A percentile compares a stretch with the other conserved stretches of the same genome.
These are phyloP conservation scores for Pyricularia sp. DNA, from an alignment of 2,329 filamentous ascomycete genomes.

Conservation along the genomic window DNA sequence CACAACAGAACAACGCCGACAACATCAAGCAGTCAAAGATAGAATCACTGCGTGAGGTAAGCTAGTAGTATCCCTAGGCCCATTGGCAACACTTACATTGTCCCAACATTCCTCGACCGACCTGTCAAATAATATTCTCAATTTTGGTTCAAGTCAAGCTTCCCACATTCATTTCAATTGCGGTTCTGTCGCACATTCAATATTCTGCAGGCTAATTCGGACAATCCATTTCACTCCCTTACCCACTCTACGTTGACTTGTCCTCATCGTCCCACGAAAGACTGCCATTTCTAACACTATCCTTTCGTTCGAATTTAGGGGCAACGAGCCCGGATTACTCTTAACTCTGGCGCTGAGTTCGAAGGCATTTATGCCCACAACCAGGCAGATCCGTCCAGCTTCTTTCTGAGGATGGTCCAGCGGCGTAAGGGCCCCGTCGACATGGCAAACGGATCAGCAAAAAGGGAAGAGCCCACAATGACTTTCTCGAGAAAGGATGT, in stretches of 20 bases:
- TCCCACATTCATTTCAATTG: background rate
- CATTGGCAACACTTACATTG: background rate
- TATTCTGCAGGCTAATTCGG: background rate
- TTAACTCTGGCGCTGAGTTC: slow-evolving; percentile 19
- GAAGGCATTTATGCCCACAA: slow-evolving; percentile 20
- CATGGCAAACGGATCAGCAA: slow-evolving; percentile 18
- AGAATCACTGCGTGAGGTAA: slow-evolving; percentile 21
- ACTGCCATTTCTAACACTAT: slow-evolving; percentile 4
- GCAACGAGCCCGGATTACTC: slow-evolving; percentile 19
- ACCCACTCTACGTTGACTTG: background rate
- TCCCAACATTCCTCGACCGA: background rate
- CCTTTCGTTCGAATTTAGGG: slow-evolving; percentile 13
- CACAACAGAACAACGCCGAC: slow-evolving; percentile 13
- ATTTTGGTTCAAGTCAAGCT: background rate
- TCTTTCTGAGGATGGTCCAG: slow-evolving; percentile 22
- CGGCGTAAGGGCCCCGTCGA: slow-evolving; percentile 22
- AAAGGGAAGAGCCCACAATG: slow-evolving; percentile 21
- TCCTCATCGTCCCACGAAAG: background rate
- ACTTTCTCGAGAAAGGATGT: slow-evolving; percentile 23
- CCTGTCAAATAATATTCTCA: background rate
- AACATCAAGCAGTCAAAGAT: slow-evolving; percentile 15
- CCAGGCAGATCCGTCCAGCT: slow-evolving; percentile 15
- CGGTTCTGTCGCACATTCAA: background rate
- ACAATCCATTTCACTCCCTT: background rate
- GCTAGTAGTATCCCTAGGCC: slow-evolving; percentile 7